Conservation (phyloP, 2,329 filamentous ascomycete species). For the Incumbomyces delicatus region DNA sequence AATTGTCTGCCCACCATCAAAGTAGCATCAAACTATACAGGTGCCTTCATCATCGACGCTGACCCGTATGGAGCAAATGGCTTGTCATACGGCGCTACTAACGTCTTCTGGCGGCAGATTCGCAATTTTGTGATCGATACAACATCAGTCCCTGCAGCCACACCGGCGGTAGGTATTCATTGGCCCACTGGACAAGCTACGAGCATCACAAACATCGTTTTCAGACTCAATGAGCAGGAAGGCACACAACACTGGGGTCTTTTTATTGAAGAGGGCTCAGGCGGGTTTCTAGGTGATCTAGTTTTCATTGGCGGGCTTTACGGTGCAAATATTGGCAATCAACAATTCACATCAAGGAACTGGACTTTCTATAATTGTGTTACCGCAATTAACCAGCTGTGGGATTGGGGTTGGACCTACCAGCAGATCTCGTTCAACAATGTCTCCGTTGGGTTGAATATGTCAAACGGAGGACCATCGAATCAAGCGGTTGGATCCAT, state of each 20-base stretch:
- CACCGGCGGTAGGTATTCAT: conserved; percentile 34
- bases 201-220: conserved; percentile 52
- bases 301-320: conserved; percentile 51
- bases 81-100: conserved; percentile 37
- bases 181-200: conserved; percentile 49
- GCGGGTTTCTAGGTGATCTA: conserved; percentile 50
- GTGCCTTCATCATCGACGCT: conserved; percentile 49
- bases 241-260: conserved; percentile 47
- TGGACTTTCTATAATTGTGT: conserved; percentile 42
- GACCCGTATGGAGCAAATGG: conserved; percentile 34
- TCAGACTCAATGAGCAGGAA: conserved; percentile 42
- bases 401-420: conserved; percentile 53
- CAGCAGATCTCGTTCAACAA: conserved; percentile 42
- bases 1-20: conserved; percentile 47
- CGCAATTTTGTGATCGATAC: conserved; percentile 57
- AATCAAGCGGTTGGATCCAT: conserved; percentile 44
- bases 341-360: conserved; percentile 54
- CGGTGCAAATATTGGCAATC: conserved; percentile 51
- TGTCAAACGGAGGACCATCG: conserved; percentile 28
- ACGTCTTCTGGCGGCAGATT: conserved; percentile 56
- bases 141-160: conserved; percentile 27
- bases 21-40: conserved; percentile 43
- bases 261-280: conserved; percentile 47
- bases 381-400: conserved; percentile 47
- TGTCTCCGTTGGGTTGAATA: conserved; percentile 43